Conservation (phyloP, 805 yeast genomes). For the Lachancea cidri region DNA sequence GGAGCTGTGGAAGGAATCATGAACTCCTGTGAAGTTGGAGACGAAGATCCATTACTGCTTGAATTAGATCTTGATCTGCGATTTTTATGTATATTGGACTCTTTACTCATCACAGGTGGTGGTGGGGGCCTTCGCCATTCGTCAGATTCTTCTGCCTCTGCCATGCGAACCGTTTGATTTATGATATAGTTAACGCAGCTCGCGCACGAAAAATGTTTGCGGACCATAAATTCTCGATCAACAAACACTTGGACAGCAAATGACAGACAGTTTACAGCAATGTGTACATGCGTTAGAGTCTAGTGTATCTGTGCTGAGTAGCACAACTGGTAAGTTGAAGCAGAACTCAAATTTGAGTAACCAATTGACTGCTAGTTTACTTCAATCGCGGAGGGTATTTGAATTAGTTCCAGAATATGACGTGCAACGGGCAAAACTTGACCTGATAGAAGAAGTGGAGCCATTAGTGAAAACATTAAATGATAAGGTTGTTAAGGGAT, state of each 20-base stretch:
- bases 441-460: conserved; percentile 30
- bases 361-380: conserved; percentile 20
- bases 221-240: background rate
- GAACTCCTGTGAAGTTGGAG: conserved; percentile 1
- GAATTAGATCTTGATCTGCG: conserved; percentile 11
- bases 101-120: conserved; percentile 1
- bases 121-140: conserved; percentile 2
- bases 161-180: background rate
- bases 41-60: conserved; percentile 11
- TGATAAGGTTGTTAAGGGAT: conserved; percentile 24
- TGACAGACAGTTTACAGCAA: conserved; percentile 23
- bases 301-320: conserved; percentile 17
- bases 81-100: conserved; percentile 1
- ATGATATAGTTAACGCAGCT: background rate
- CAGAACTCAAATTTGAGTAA: conserved; percentile 18
- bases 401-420: conserved; percentile 32
- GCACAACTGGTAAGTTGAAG: conserved; percentile 18
- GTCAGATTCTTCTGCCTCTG: background rate
- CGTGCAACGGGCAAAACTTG: conserved; percentile 30
- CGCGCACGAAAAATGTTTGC: conserved; percentile 1
- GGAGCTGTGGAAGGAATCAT: conserved; percentile 6
- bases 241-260: conserved; percentile 3
- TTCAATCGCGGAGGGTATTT: conserved; percentile 25
- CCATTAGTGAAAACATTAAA: conserved; percentile 26
- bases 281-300: conserved; percentile 21